Base-by-base conservation (phyloP, 371 early-diverging fungal genomes). In the Rhizomucor pusillus region DNA sequence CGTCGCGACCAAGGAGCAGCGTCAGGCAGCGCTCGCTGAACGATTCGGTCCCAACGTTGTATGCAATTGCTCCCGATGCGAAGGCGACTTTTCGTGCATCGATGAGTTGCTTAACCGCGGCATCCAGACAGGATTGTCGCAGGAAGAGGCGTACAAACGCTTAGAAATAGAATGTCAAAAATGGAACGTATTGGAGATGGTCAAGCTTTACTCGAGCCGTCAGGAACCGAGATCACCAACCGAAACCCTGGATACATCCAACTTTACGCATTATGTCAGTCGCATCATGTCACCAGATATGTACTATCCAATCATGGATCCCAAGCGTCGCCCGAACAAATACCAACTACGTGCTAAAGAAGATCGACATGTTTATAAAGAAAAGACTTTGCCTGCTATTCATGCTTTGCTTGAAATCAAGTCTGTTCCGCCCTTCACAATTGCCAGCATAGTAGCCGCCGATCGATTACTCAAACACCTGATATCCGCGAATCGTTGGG, bases 11-110 rank as follows among this genome's bases (percentile, higher is more conserved):
- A 77, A 83, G 11, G 29, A 47, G 33, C 77, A 79, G 49, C 69
- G 94, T 7, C 68, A 70, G 11, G 57, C 57, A 24, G 62, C 65
- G 2, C 71, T 93, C 1, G 52, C 56, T 18, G 77, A 73, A 13
- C 62, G 60, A 9, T 75, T 75, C 34, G 75, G 75, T 2, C 47
- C 25, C 1, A 52, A 57, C 7, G 71, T 45, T 52, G 56, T 43
- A 1, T 75, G 75, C 43, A 44, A 52, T 25, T 75, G 75, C 43
- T 33, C 48, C 14, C 66, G 75, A 4, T 75, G 75, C 36, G 45
- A 55, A 13, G 62, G 62, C 35, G 55, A 57, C 11, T 59, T 47
- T 12, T 39, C 47, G n/a, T 45, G 18, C 11, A 4, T 62, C 12
- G 66, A 66, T 52, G 5, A 18, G 5, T 55, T 69, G 9, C 34